These are phyloP conservation scores for Chlorella sp. DNA, from an alignment of 139 green algal genomes.

Conservation along the genomic window DNA sequence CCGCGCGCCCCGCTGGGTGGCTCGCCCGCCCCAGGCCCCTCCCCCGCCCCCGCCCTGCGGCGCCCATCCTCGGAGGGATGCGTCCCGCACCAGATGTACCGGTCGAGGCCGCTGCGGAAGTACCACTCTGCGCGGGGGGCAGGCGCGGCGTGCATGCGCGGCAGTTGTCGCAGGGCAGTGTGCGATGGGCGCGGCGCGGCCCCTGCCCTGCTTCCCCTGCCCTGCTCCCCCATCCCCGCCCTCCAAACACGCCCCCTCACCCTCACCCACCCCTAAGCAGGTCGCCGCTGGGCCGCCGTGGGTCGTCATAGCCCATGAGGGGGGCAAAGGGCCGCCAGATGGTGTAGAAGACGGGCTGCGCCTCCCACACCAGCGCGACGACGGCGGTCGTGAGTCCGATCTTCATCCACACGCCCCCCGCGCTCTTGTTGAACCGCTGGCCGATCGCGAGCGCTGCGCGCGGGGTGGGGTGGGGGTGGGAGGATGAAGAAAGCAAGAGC, in stretches of 20 bases:
- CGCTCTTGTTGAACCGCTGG: constrained; percentile 63
- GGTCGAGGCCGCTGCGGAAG: constrained; percentile 92
- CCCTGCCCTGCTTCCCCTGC: background rate
- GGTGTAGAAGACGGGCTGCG: constrained; percentile 87
- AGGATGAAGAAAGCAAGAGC: background rate
- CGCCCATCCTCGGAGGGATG: too few relatives aligned
- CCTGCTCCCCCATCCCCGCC: background rate
- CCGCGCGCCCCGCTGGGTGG: too few relatives aligned
- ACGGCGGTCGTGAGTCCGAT: constrained; percentile 48
- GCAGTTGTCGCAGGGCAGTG: background rate
- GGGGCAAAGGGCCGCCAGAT: constrained; percentile 84
- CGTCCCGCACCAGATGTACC: constrained; percentile 97
- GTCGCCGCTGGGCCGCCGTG: constrained; percentile 70
- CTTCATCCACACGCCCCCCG: constrained; percentile 66
- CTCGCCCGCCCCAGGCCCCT: too few relatives aligned
- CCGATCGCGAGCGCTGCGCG: constrained; percentile 18
- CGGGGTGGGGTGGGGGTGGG: background rate
- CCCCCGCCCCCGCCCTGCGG: too few relatives aligned
- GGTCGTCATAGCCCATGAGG: constrained; percentile 87
- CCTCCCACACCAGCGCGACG: constrained; percentile 85
- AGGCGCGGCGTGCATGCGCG: background rate
- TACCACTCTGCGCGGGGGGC: constrained; percentile 74
- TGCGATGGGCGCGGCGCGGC: background rate
- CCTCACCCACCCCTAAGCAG: constrained; percentile 65
- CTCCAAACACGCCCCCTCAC: background rate